Evolutionary conservation across 31 red algal species (phyloP).

Genomic region (Odonthalia washingtoniensis): DNA sequence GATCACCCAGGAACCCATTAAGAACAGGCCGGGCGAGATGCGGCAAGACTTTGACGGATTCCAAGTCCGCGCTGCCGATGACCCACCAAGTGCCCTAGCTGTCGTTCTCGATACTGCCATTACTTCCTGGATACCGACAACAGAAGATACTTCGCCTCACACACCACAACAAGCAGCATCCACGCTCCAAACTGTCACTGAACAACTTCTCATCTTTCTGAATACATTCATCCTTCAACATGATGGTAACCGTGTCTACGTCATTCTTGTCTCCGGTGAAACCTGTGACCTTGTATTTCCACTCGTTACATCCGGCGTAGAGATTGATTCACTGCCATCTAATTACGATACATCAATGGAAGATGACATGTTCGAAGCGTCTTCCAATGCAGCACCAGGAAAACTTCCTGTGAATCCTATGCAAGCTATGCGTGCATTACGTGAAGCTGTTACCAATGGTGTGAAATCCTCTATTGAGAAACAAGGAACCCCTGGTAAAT

Average conservation of each 20-base stretch:
- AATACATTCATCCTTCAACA: conserved; percentile 83
- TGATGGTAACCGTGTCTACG: conserved; percentile 69
- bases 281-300: conserved; percentile 55
- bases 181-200: conserved; percentile 58
- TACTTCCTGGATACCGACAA: conserved; percentile 51
- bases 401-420: conserved; percentile 8
- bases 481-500: conserved; percentile 11
- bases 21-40: too few species aligned
- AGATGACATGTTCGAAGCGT: conserved; percentile 41
- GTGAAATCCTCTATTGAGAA: conserved; percentile 38
- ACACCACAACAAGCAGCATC: conserved; percentile 6
- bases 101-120: conserved; percentile 66
- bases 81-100: conserved; percentile 66
- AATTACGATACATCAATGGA: conserved; percentile 49
- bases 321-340: conserved; percentile 41
- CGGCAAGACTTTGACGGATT: conserved; percentile 49
- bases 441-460: conserved; percentile 58
- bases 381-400: conserved; percentile 15
- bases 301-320: conserved; percentile 40
- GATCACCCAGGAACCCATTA: too few species aligned
- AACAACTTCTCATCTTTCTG: conserved; percentile 70
- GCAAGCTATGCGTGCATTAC: conserved; percentile 41
- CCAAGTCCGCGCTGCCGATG: conserved; percentile 70
- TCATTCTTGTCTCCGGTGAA: conserved; percentile 54
- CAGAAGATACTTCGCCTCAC: conserved; percentile 19